Evolutionary conservation across 1,284 basidiomycete genomes (phyloP), one percentile per base, ranked within the genome.

Genomic region (Acaromyces ingoldii): DNA sequence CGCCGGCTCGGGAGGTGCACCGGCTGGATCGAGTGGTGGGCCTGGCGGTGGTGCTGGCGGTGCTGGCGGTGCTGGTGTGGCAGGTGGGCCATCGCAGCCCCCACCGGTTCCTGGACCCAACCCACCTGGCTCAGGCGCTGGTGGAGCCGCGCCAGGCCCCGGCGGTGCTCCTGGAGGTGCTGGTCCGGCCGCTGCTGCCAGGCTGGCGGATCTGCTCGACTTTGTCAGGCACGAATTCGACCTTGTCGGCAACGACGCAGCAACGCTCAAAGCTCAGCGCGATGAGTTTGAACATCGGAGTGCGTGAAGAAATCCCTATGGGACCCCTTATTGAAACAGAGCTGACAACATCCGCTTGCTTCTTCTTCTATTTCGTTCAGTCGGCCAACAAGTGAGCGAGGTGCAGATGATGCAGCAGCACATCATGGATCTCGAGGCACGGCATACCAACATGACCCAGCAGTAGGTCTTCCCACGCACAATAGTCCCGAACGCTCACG

Each of bases 281-380:
- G 91, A 95, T 69, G 91, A 96, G 58, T 88, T 86, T 75, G 91
- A 96, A 76, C 80, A 81, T 15, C 89, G 91, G 81, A 82, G 91
- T 91, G 63, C 57, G 82, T 60, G 46, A 13, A 13, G 15, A 22
- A 33, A 10, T n/a, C 9, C n/a, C 7, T 11, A 17, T 41, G 25
- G 39, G 10, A 22, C 25, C 10, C 25, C 11, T 10, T 30, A 13
- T 10, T n/a, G 30, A 6, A 5, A 9, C 15, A 47, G 44, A 22
- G 36, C 36, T 38, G 6, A 6, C n/a, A n/a, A n/a, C n/a, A n/a
- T n/a, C n/a, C n/a, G n/a, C n/a, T n/a, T n/a, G n/a, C n/a, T n/a
- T n/a, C n/a, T n/a, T n/a, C n/a, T n/a, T 31, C 21, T 49, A 17
- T 15, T 30, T 36, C 30, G 33, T 28, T 28, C 65, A 88, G 87